These are phyloP conservation scores for Malassezia psittaci DNA, from an alignment of 1,284 basidiomycete species.

Conservation along the genomic window DNA sequence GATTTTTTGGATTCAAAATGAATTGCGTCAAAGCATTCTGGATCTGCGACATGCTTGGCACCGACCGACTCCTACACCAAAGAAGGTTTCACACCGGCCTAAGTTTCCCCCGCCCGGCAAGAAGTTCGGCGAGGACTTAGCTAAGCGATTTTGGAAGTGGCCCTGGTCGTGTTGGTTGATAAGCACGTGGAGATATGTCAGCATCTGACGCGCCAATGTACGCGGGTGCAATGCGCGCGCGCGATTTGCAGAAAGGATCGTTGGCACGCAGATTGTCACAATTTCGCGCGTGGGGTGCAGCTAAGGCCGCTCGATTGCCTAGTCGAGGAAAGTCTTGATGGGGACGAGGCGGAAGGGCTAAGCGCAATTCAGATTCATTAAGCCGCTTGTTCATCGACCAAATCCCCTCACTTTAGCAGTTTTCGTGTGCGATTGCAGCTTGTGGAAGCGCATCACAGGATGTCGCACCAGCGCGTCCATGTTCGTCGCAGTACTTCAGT, in stretches of 20 bases:
- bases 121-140: too few species aligned
- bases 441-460: not conserved
- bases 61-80: not conserved
- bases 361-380: not conserved
- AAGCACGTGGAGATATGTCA: not conserved
- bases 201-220: not conserved
- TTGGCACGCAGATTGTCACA: not conserved
- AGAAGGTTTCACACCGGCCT: too few species aligned
- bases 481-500: not conserved
- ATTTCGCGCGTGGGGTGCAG: constrained; percentile 1
- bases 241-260: not conserved
- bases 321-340: too few species aligned
- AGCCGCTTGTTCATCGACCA: too few species aligned
- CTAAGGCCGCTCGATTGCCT: too few species aligned
- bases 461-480: not conserved
- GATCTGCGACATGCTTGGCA: constrained; percentile 8
- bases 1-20: constrained; percentile 59
- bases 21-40: constrained; percentile 29
- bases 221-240: not conserved
- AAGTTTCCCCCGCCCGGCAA: too few species aligned
- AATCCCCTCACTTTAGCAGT: too few species aligned
- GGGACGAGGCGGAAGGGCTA: too few species aligned
- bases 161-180: not conserved
- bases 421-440: too few species aligned
- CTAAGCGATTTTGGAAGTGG: too few species aligned